These are phyloP conservation scores for Arctium lappa DNA, from an alignment of 129 eudicot genomes.

Conservation along the genomic window DNA sequence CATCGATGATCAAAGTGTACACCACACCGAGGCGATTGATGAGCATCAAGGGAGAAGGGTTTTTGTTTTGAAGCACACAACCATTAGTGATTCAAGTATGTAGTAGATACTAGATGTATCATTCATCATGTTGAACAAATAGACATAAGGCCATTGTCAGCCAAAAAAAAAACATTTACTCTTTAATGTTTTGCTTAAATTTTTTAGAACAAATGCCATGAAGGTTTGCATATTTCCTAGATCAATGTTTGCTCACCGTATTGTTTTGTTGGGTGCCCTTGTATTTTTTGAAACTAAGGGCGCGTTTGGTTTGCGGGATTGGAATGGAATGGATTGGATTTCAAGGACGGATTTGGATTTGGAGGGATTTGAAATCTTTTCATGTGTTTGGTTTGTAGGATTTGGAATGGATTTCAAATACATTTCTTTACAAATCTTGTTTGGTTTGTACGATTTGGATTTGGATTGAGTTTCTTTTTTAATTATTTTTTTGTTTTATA, in stretches of 20 bases:
- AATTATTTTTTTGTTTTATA: too few relatives aligned
- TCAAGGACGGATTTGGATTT: too few relatives aligned
- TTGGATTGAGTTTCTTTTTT: too few relatives aligned
- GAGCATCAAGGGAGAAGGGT: conserved; percentile 2
- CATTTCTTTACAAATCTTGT: too few relatives aligned
- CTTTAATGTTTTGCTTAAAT: neutral
- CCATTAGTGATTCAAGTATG: conserved; percentile 17
- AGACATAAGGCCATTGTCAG: conserved; percentile 4
- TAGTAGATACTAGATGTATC: conserved; percentile 23
- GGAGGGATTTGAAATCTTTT: too few relatives aligned
- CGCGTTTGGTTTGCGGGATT: too few relatives aligned
- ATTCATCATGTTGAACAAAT: conserved; percentile 15
- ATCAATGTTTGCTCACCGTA: too few relatives aligned
- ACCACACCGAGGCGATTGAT: neutral
- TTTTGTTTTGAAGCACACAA: conserved; percentile 3
- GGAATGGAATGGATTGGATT: too few relatives aligned
- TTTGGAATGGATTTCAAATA: too few relatives aligned
- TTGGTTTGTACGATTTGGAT: too few relatives aligned
- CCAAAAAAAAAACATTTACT: neutral
- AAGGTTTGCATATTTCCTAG: neutral
- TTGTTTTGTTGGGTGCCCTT: neutral
- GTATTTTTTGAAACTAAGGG: neutral
- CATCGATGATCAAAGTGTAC: conserved; percentile 3
- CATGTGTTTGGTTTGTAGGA: too few relatives aligned
- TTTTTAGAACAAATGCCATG: neutral